Conservation (phyloP, 345 rosid genomes). For the Punica granatum region DNA sequence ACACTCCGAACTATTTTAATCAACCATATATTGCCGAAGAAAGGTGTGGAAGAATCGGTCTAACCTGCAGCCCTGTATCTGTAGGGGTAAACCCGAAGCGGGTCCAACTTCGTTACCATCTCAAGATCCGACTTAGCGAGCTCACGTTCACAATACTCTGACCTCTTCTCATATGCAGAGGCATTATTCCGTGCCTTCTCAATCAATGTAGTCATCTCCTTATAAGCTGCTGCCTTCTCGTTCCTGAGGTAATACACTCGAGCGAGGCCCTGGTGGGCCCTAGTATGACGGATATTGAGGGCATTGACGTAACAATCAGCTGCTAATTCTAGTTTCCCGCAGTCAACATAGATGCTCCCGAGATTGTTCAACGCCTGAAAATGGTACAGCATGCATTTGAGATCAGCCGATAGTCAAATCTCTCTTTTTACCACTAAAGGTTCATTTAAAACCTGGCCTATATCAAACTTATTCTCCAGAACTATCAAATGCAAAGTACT, state of each 20-base stretch:
- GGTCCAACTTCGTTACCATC: constrained; percentile 86
- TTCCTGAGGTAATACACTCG: constrained; percentile 80
- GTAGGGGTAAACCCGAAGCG: constrained; percentile 95
- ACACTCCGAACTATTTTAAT: too few species aligned
- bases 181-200: constrained; percentile 85
- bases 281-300: constrained; percentile 81
- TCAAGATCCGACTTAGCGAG: constrained; percentile 81
- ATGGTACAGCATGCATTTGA: background rate
- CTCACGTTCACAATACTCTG: constrained; percentile 92
- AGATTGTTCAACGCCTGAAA: constrained; percentile 97
- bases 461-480: too few species aligned
- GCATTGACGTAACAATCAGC: constrained; percentile 97
- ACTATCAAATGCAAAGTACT: too few species aligned
- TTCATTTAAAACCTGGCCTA: too few species aligned
- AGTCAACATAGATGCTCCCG: constrained; percentile 84
- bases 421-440: too few species aligned
- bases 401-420: too few species aligned
- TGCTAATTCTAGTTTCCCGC: constrained; percentile 61
- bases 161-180: constrained; percentile 96
- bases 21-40: background rate
- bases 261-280: constrained; percentile 98
- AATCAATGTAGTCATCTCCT: constrained; percentile 87
- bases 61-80: constrained; percentile 96
- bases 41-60: background rate
- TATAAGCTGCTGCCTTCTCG: constrained; percentile 66